Percentiles rank a stretch among this genome's conserved stretches.
phyloP scores from a whole-genome alignment of 2,329 filamentous ascomycete species.

The Fusarium brevicatenulatum region DNA sequence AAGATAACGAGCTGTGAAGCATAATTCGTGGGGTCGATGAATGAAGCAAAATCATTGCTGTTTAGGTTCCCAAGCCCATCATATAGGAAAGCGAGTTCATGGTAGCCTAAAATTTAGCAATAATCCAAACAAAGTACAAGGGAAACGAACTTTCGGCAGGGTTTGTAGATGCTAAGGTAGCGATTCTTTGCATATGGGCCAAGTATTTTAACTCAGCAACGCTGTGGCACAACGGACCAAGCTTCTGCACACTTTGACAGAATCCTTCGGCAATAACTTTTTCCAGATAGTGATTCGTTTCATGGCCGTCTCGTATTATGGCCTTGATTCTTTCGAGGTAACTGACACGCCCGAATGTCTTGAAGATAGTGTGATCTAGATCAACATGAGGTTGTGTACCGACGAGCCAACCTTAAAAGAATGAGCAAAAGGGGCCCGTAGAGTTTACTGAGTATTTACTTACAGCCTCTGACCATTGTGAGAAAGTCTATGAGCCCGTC shows the following conservation, averaged over 20 bases:
- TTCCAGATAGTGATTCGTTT: constrained; percentile 25
- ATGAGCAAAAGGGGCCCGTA: not conserved
- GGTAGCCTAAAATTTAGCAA: constrained; percentile 39
- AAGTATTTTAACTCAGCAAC: constrained; percentile 47
- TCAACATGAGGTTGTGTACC: constrained; percentile 31
- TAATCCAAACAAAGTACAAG: accelerated
- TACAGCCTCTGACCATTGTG: constrained; percentile 53
- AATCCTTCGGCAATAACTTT: constrained; percentile 41
- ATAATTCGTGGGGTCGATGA: constrained; percentile 47
- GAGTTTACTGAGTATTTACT: constrained; percentile 3
- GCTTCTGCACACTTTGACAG: constrained; percentile 41
- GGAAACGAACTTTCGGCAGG: constrained; percentile 44
- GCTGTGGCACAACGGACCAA: constrained; percentile 47
- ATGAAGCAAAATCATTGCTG: constrained; percentile 47
- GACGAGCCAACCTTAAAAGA: constrained; percentile 42
- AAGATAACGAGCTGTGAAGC: constrained; percentile 50
- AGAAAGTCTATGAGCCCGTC: constrained; percentile 55
- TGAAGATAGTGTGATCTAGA: constrained; percentile 40
- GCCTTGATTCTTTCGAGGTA: constrained; percentile 45
- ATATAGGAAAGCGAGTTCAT: constrained; percentile 45
- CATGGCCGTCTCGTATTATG: constrained; percentile 25
- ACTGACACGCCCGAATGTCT: constrained; percentile 39
- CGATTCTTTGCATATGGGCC: constrained; percentile 45
- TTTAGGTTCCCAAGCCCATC: constrained; percentile 42
- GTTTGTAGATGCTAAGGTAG: constrained; percentile 40